Evolutionary conservation across 1,139 yeast species (phyloP).

Genomic region (Hyphopichia khmerensis): DNA sequence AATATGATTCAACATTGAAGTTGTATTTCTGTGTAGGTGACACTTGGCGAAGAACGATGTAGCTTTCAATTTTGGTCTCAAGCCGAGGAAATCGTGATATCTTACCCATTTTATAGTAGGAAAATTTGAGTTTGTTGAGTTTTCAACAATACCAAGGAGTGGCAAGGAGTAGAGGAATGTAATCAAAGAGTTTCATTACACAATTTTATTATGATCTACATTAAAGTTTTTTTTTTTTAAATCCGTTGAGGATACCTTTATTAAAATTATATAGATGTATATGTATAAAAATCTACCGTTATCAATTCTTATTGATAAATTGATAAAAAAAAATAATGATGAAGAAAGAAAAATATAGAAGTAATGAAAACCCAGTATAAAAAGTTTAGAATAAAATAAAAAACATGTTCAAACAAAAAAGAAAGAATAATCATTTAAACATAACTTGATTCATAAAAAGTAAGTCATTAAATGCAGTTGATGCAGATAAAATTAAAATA

Average conservation of each 20-base stretch:
- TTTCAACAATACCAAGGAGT: neutral
- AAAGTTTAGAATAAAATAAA: conserved; percentile 6
- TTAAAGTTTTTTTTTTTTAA: conserved; percentile 8
- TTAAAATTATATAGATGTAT: conserved; percentile 12
- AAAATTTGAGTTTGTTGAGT: too few species aligned
- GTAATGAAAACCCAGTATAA: neutral
- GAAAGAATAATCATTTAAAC: conserved; percentile 10
- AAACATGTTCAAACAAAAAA: conserved; percentile 11
- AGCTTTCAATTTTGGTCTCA: too few species aligned
- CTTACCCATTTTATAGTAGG: too few species aligned
- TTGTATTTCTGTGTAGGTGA: too few species aligned
- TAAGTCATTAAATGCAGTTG: conserved; percentile 48
- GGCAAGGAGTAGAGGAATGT: too few species aligned
- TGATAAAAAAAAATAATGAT: conserved; percentile 11
- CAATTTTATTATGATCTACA: neutral
- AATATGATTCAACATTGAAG: too few species aligned
- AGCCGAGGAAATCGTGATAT: too few species aligned
- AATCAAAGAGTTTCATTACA: too few species aligned
- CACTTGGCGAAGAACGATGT: too few species aligned
- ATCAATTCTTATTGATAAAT: conserved; percentile 12
- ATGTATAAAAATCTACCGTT: conserved; percentile 19
- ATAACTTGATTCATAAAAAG: conserved; percentile 12
- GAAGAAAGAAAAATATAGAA: conserved; percentile 5
- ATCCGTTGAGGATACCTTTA: conserved; percentile 44
- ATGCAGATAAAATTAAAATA: conserved; percentile 36